Conservation (phyloP, 768 basidiomycete species). For the Crassisporium funariophilum region DNA sequence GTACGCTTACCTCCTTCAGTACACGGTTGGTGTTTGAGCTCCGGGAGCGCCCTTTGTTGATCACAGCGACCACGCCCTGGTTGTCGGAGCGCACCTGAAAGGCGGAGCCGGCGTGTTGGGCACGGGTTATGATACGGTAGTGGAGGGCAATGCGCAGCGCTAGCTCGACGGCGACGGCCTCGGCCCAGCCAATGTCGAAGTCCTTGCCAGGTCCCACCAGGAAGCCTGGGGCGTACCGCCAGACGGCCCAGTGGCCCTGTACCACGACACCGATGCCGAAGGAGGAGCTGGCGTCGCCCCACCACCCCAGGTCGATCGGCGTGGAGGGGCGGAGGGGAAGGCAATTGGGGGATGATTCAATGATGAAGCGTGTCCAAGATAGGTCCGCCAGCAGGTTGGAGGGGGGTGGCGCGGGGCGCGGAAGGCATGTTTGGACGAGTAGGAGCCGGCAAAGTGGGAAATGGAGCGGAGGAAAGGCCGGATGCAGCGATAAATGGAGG, state of each 20-base stretch:
- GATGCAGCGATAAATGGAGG: conserved; percentile 28
- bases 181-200: not conserved
- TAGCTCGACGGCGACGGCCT: conserved; percentile 32
- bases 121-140: not conserved
- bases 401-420: not conserved
- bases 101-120: conserved; percentile 5
- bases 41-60: conserved; percentile 20
- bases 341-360: conserved; percentile 5
- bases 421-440: conserved; percentile 14
- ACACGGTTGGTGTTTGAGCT: conserved; percentile 20
- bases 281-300: conserved; percentile 38
- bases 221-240: conserved; percentile 19
- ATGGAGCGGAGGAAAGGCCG: conserved; percentile 31
- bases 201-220: no score
- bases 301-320: conserved; percentile 23
- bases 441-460: conserved; percentile 25
- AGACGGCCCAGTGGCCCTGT: conserved; percentile 31
- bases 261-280: conserved; percentile 42
- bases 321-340: conserved; percentile 14
- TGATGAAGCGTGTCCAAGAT: conserved; percentile 21
- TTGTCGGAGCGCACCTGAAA: conserved; percentile 39
- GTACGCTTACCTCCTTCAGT: no score
- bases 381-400: conserved; percentile 26
- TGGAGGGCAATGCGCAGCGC: conserved; percentile 11
- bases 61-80: conserved; percentile 33